These are phyloP conservation scores for Ephemerocybe angulata DNA, from an alignment of 768 basidiomycete genomes.

Conservation along the genomic window DNA sequence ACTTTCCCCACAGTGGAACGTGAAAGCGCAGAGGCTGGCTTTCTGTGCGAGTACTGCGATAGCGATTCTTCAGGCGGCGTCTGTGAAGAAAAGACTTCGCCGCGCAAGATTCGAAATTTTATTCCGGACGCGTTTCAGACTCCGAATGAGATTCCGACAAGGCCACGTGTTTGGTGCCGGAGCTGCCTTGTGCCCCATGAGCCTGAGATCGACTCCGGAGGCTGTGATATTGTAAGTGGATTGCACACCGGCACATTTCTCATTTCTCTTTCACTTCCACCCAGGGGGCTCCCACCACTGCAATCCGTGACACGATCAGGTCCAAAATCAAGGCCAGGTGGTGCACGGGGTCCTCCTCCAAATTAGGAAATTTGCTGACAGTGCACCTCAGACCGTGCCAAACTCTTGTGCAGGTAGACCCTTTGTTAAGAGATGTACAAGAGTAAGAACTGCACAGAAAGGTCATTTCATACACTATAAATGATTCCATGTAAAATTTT, in stretches of 20 bases:
- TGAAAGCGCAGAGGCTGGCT: conserved; percentile 39
- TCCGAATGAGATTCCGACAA: conserved; percentile 15
- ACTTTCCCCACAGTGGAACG: conserved; percentile 85
- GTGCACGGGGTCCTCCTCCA: too few relatives aligned
- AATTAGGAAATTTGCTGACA: too few relatives aligned
- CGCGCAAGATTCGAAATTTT: conserved; percentile 7
- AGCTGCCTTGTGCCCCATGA: neutral
- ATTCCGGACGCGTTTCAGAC: conserved; percentile 16
- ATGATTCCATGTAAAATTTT: too few relatives aligned
- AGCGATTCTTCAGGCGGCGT: conserved; percentile 76
- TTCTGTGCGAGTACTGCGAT: conserved; percentile 80
- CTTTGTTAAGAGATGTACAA: neutral
- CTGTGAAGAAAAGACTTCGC: conserved; percentile 14
- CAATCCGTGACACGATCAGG: too few relatives aligned
- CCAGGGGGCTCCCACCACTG: too few relatives aligned
- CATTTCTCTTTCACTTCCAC: conserved; percentile 5
- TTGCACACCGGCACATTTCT: neutral
- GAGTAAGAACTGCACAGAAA: neutral
- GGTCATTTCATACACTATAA: too few relatives aligned
- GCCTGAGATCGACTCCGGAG: conserved; percentile 10
- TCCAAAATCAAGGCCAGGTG: too few relatives aligned
- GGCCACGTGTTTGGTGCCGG: conserved; percentile 5
- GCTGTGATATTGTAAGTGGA: conserved; percentile 1
- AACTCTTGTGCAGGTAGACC: too few relatives aligned
- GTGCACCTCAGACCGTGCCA: too few relatives aligned